Conservation (phyloP, 2,329 filamentous ascomycete genomes). For the Fusarium sp. region DNA sequence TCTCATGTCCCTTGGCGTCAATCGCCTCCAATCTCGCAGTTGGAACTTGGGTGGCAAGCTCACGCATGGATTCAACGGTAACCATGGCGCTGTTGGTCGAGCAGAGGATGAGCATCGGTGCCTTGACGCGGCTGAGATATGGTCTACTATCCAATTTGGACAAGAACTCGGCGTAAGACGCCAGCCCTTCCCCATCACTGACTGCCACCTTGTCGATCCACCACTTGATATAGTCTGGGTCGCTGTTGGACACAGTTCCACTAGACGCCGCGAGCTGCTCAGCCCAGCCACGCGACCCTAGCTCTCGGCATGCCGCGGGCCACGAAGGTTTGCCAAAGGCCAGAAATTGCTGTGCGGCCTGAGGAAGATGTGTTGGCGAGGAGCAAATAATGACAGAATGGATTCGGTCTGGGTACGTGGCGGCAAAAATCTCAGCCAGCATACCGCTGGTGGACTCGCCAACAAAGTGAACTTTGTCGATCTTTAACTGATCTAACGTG, state of each 20-base stretch:
- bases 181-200: no score
- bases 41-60: no score
- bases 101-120: no score
- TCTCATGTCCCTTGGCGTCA: no score
- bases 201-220: no score
- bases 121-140: no score
- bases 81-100: no score
- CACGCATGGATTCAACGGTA: no score
- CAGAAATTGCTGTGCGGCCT: conserved; percentile 6
- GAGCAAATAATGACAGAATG: conserved; percentile 15
- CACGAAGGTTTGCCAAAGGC: conserved; percentile 16
- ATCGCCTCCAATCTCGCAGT: no score
- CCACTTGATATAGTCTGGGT: no score
- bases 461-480: conserved; percentile 11
- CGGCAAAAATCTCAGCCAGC: conserved; percentile 17
- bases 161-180: no score
- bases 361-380: conserved; percentile 12
- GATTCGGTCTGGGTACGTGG: conserved; percentile 12
- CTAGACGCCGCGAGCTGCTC: neutral
- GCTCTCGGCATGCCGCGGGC: conserved; percentile 5
- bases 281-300: conserved; percentile 13
- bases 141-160: no score
- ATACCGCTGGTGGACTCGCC: conserved; percentile 25
- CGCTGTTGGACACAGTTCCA: neutral
- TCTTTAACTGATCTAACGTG: conserved; percentile 7